Percentiles rank a stretch among this genome's conserved stretches.
These are phyloP conservation scores for Plectosphaerella plurivora DNA, from an alignment of 2,329 filamentous ascomycete genomes.

Conservation along the genomic window DNA sequence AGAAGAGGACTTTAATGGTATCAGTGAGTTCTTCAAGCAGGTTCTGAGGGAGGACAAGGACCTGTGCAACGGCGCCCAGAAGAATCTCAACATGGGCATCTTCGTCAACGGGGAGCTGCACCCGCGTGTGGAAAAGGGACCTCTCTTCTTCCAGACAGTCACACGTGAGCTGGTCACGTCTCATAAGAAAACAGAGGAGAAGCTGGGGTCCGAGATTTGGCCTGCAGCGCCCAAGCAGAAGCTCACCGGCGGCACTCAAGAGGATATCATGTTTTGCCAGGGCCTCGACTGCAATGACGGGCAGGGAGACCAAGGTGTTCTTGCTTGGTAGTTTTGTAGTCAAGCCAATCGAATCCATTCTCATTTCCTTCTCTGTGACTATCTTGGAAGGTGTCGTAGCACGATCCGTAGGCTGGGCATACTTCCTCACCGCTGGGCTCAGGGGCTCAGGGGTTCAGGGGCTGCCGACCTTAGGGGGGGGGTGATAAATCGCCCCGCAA, in stretches of 20 bases:
- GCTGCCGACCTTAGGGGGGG: too few relatives aligned
- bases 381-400: too few relatives aligned
- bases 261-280: slow-evolving; percentile 20
- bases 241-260: slow-evolving; percentile 6
- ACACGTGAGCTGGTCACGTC: slow-evolving; percentile 17
- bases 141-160: slow-evolving; percentile 34
- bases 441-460: too few relatives aligned
- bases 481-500: too few relatives aligned
- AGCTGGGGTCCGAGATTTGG: slow-evolving; percentile 21
- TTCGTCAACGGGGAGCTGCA: slow-evolving; percentile 48
- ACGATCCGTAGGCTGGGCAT: too few relatives aligned
- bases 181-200: slow-evolving; percentile 18
- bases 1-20: slow-evolving; percentile 38
- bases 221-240: slow-evolving; percentile 20
- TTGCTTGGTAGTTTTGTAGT: slow-evolving; percentile 9
- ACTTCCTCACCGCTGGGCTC: too few relatives aligned
- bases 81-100: slow-evolving; percentile 44
- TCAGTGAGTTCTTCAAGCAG: slow-evolving; percentile 44
- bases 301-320: slow-evolving; percentile 3
- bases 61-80: slow-evolving; percentile 42
- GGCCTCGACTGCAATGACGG: slow-evolving; percentile 10
- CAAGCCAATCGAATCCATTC: too few relatives aligned
- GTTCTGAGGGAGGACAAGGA: slow-evolving; percentile 48
- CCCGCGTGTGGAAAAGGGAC: slow-evolving; percentile 46
- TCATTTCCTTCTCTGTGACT: too few relatives aligned